A percentile compares a stretch with the other conserved stretches of the same genome.
Evolutionary conservation across 768 basidiomycete genomes (phyloP).

Genomic region (Postia placenta): DNA sequence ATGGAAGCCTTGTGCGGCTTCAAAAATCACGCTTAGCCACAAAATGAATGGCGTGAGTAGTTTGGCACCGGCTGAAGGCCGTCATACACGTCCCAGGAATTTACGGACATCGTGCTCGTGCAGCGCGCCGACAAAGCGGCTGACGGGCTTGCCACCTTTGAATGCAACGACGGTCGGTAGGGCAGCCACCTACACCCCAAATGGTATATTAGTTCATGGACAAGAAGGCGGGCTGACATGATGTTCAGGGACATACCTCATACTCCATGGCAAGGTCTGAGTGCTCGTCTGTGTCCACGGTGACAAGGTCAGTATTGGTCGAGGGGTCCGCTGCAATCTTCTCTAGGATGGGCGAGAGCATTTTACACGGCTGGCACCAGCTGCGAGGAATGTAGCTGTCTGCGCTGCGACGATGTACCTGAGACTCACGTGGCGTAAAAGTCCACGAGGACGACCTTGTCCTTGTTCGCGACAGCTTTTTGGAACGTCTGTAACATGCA

Average conservation of each 20-base stretch:
- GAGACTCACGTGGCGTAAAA: conserved; percentile 79
- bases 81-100: conserved; percentile 13
- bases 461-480: conserved; percentile 29
- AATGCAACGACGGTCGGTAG: conserved; percentile 82
- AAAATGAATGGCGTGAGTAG: too few relatives aligned
- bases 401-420: conserved; percentile 1
- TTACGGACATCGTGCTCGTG: conserved; percentile 23
- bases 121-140: conserved; percentile 47
- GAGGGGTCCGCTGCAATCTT: conserved; percentile 42
- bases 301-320: conserved; percentile 58
- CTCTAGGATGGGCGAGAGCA: conserved; percentile 65
- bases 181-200: conserved; percentile 49
- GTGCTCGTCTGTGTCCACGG: conserved; percentile 59
- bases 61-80: too few relatives aligned
- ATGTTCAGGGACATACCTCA: conserved; percentile 31
- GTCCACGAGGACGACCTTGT: conserved; percentile 63
- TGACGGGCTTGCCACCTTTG: conserved; percentile 51
- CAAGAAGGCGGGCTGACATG: neutral
- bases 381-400: conserved; percentile 27
- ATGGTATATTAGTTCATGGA: neutral
- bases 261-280: conserved; percentile 43
- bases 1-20: too few relatives aligned
- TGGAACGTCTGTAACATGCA: conserved; percentile 28
- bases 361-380: conserved; percentile 76
- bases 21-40: too few relatives aligned